phyloP scores from a whole-genome alignment of 2,329 filamentous ascomycete species.

The Diaporthe velutina region DNA sequence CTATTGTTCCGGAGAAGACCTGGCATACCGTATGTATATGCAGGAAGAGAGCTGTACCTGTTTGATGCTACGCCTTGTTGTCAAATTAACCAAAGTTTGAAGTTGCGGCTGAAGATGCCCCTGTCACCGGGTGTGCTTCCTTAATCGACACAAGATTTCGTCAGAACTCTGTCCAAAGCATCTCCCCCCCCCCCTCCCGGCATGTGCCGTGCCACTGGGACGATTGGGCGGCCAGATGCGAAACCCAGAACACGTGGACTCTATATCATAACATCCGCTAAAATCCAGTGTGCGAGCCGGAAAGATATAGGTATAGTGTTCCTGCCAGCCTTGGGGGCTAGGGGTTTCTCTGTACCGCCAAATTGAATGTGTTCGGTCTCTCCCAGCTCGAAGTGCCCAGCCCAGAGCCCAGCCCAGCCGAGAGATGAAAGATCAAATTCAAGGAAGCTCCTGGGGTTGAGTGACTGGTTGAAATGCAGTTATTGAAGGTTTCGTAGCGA shows the following conservation, averaged over 20 bases:
- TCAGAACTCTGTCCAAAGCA: neutral
- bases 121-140: neutral
- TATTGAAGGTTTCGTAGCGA: neutral
- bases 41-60: no score
- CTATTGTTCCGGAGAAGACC: no score
- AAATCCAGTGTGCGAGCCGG: neutral
- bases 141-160: constrained; percentile 4
- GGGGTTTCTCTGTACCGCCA: neutral
- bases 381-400: neutral
- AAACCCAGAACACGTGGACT: neutral
- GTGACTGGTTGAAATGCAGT: neutral
- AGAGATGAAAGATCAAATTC: neutral
- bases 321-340: no score
- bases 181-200: neutral
- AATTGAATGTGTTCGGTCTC: neutral
- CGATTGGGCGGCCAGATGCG: neutral
- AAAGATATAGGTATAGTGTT: neutral
- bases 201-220: neutral
- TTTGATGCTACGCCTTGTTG: no score
- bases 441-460: neutral
- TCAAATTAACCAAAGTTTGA: neutral
- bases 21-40: no score
- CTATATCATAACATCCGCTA: neutral
- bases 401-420: neutral
- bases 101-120: neutral